Conservation (phyloP, 495 filamentous ascomycete genomes). For the Penicillium herquei region DNA sequence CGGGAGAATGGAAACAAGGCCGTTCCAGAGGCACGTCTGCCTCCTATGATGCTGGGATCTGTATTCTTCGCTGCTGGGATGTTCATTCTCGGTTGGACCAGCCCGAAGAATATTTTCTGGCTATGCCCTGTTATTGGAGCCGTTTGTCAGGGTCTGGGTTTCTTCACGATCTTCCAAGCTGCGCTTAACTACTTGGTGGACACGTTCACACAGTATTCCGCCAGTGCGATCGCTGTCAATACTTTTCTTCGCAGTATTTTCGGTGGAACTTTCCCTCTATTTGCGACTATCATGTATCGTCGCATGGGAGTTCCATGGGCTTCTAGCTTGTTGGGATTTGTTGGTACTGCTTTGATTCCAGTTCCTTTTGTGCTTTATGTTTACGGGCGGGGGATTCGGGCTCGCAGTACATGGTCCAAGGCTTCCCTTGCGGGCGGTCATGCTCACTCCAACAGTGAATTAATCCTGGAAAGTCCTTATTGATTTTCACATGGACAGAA, state of each 20-base stretch:
- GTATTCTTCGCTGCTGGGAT: no score
- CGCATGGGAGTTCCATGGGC: background rate
- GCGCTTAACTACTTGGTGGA: constrained; percentile 69
- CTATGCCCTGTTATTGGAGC: no score
- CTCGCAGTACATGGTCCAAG: background rate
- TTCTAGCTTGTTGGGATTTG: background rate
- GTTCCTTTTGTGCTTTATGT: background rate
- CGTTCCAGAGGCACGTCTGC: no score
- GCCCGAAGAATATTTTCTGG: no score
- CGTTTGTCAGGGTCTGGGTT: constrained; percentile 53
- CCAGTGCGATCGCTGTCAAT: constrained; percentile 63
- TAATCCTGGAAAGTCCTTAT: no score
- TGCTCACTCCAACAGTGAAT: no score
- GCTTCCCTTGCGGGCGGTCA: no score
- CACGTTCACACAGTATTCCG: constrained; percentile 67
- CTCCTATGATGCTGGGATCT: no score
- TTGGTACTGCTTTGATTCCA: background rate
- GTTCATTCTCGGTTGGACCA: no score
- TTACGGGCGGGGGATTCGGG: background rate
- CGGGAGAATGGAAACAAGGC: no score
- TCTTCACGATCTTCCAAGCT: constrained; percentile 55
- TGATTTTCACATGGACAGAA: no score
- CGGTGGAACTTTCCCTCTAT: background rate
- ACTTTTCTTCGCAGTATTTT: constrained; percentile 24
- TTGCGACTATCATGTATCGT: background rate